phyloP scores from a whole-genome alignment of 495 filamentous ascomycete genomes.

The Thozetella sp. region DNA sequence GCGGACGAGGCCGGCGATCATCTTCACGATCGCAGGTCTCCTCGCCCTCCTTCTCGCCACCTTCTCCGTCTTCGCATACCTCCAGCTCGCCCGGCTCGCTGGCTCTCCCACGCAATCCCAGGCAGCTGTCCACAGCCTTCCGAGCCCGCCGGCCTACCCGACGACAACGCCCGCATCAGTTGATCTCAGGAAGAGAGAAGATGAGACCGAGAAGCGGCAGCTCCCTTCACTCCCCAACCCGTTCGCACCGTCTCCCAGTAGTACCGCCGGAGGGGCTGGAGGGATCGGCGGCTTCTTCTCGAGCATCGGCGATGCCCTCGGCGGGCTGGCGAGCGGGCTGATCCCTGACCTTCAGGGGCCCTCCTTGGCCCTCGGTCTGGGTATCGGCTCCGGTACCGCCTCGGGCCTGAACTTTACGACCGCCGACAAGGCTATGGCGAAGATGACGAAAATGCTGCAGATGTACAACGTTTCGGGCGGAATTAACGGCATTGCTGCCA shows the following conservation, averaged over 20 bases:
- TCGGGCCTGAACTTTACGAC: not conserved
- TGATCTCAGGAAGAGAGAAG: not conserved
- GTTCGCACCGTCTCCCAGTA: not conserved
- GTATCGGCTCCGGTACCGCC: not conserved
- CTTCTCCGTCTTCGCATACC: not conserved
- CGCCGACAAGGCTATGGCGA: not conserved
- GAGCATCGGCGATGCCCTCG: not conserved
- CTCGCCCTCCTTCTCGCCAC: not conserved
- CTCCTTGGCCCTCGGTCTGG: not conserved
- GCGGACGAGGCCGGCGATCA: not conserved
- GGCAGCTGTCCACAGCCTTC: no score
- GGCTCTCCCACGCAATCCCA: no score
- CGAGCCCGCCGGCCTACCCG: no score
- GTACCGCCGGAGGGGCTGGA: not conserved
- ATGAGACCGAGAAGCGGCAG: not conserved
- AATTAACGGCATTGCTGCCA: not conserved
- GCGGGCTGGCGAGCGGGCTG: not conserved
- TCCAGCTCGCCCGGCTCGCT: not conserved
- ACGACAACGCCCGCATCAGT: no score
- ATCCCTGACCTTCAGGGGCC: not conserved
- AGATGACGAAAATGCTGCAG: not conserved
- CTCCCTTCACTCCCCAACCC: not conserved
- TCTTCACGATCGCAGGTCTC: not conserved
- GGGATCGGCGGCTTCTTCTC: not conserved
- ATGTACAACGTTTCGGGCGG: not conserved